Evolutionary conservation across 1,284 basidiomycete genomes (phyloP), one percentile per base, ranked within the genome.

Genomic region (Trametes hirsuta): DNA sequence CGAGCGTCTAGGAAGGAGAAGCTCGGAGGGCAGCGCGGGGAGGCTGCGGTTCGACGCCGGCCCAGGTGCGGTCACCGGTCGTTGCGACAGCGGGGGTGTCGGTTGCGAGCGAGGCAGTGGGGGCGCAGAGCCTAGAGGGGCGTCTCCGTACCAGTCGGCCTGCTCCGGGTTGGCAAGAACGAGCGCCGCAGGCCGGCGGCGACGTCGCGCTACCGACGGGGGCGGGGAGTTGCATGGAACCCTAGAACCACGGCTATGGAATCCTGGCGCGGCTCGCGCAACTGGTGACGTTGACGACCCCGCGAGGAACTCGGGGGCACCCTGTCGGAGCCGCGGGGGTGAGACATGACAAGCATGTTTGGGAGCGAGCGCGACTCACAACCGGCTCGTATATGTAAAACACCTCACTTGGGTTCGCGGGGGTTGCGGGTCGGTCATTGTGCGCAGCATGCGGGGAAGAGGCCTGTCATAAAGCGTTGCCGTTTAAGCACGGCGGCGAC

Each of bases 231-330:
- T 45, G 18, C 22, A 11, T 5, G n/a, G 30, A n/a, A 35, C 8
- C 4, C 15, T 5, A 9, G 39, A 55, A 40, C 53, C 58, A 10
- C 24, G 53, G 48, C 65, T 67, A 46, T 53, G 56, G 53, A 59
- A 68, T 22, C 66, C 68, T 1, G 59, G 18, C 12, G 61, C 53
- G 5, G 64, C 61, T 37, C 64, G 64, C 34, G 64, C 64, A 25
- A 55, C 50, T 25, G 56, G 47, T 5, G 68, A 69, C n/a, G 58
- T 64, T 9, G 68, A 69, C 21, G 61, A 65, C 24, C 68, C 68
- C 30, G 62, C 60, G 37, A 69, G 62, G 59, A 69, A 69, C 46
- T 68, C 66, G 40, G 68, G 65, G 21, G 68, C 67, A 25, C 59
- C 64, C 68, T 69, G 40, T 4, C 34, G 53, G 39, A 46, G 36